Base-by-base conservation (phyloP, 257 asterid genomes). In the Plantago ovata region DNA sequence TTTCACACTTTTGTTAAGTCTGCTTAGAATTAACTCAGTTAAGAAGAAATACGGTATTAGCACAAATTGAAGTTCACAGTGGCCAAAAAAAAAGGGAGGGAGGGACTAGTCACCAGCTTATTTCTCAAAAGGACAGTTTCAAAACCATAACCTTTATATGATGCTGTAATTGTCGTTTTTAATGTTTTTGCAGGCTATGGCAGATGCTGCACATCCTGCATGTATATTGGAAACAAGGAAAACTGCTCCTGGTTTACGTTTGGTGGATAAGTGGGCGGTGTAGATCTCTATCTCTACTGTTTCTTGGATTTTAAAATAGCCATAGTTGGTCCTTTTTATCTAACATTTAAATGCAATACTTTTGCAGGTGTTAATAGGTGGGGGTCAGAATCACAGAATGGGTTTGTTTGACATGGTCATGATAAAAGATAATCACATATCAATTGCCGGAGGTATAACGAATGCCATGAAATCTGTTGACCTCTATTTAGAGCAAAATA, bases 241-340 rank as follows among this genome's bases (percentile, higher is more conserved):
- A 80, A 93, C 97, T 36, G 99, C 97, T 66, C 97, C 97, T 13
- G 94, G 89, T 66, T 81, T 93, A 68, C 91, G 99, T 61, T 71
- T 89, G 81, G 89, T 89, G 86, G 99, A 93, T 70, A 93, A 93
- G 71, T 93, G 99, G 99, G 97, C 97, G 95, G 96, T 93, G 78
- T 68, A 77, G 77, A 83, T 79, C 80, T 53, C 72, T 74, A 58
- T 59, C 72, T 70, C 59, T 50, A 59, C 67, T 63, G 55, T 54
- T 71, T 7, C 54, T 49, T 19, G 50, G 9, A 58, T 57, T 60
- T 55, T 46, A 10, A 32, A 24, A 38, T 55, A n/a, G n/a, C 42
- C 21, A 20, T 28, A 20, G 19, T 12, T 15, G 7, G 45, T 43
- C 11, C n/a, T 4, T 44, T 48, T 9, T 53, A 47, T 24, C 68